These are phyloP conservation scores for Suillus placidus DNA, from an alignment of 768 basidiomycete genomes.

Conservation along the genomic window DNA sequence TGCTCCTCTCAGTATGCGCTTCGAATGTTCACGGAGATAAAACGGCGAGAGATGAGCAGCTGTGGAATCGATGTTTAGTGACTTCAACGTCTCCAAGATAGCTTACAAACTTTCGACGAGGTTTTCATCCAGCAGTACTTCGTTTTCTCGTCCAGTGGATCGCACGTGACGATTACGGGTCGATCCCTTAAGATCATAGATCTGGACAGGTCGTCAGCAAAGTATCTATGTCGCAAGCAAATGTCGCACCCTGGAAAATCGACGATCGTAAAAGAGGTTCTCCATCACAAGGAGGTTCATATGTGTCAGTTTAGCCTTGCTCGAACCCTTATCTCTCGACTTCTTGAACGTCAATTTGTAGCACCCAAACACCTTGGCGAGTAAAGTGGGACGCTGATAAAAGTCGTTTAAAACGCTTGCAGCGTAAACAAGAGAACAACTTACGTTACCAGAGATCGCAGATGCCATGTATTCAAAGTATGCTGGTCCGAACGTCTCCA, in stretches of 20 bases:
- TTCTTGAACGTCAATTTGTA: slow-evolving; percentile 93
- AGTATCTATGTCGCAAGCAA: background rate
- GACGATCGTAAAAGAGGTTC: slow-evolving; percentile 91
- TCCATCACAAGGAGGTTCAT: slow-evolving; percentile 99
- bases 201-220: slow-evolving; percentile 47
- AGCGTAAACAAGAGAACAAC: slow-evolving; percentile 29
- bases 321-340: slow-evolving; percentile 63
- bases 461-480: slow-evolving; percentile 99
- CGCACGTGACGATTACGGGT: slow-evolving; percentile 92
- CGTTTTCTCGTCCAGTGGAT: slow-evolving; percentile 86
- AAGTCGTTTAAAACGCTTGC: slow-evolving; percentile 7
- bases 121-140: slow-evolving; percentile 96
- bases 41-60: slow-evolving; percentile 87
- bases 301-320: slow-evolving; percentile 77
- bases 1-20: slow-evolving; percentile 87
- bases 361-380: slow-evolving; percentile 97
- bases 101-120: slow-evolving; percentile 76
- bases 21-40: slow-evolving; percentile 95
- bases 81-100: background rate
- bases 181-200: slow-evolving; percentile 97
- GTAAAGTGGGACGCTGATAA: slow-evolving; percentile 81
- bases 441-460: slow-evolving; percentile 81
- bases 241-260: slow-evolving; percentile 76
- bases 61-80: slow-evolving; percentile 33
- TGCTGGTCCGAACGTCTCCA: slow-evolving; percentile 95